Percentiles rank a stretch among this genome's conserved stretches.
These are phyloP conservation scores for Tephrocybe sp. DNA, from an alignment of 768 basidiomycete species.

Conservation along the genomic window DNA sequence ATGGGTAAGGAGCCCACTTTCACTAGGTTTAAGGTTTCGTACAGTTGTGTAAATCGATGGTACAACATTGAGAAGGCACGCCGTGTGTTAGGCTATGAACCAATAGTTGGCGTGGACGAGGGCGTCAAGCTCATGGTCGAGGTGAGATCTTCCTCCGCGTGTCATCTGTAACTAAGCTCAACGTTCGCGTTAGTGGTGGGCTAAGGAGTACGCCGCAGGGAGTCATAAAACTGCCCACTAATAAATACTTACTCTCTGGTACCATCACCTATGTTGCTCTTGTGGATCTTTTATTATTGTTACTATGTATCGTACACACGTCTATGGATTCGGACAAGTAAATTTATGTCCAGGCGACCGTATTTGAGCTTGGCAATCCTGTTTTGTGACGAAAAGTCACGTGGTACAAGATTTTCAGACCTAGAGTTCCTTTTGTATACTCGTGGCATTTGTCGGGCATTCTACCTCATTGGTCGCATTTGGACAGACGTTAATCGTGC, in stretches of 20 bases:
- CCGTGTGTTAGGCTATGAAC: conserved; percentile 91
- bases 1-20: conserved; percentile 82
- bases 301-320: conserved; percentile 11
- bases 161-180: neutral
- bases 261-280: conserved; percentile 8
- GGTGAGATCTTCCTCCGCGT: conserved; percentile 40
- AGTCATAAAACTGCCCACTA: conserved; percentile 40
- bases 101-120: conserved; percentile 84
- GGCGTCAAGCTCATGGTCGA: conserved; percentile 79
- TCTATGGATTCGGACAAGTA: conserved; percentile 6
- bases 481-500: too few relatives aligned
- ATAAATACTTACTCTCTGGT: conserved; percentile 8
- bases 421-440: too few relatives aligned
- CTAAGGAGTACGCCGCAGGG: conserved; percentile 37
- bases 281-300: neutral
- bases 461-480: too few relatives aligned
- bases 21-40: conserved; percentile 82
- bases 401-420: too few relatives aligned
- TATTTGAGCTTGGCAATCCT: too few relatives aligned
- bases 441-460: too few relatives aligned
- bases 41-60: conserved; percentile 77
- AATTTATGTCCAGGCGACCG: neutral
- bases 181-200: conserved; percentile 42
- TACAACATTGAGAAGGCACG: conserved; percentile 95
- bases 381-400: too few relatives aligned